Conservation (phyloP, 768 basidiomycete species). For the Pulveroboletus sp. region DNA sequence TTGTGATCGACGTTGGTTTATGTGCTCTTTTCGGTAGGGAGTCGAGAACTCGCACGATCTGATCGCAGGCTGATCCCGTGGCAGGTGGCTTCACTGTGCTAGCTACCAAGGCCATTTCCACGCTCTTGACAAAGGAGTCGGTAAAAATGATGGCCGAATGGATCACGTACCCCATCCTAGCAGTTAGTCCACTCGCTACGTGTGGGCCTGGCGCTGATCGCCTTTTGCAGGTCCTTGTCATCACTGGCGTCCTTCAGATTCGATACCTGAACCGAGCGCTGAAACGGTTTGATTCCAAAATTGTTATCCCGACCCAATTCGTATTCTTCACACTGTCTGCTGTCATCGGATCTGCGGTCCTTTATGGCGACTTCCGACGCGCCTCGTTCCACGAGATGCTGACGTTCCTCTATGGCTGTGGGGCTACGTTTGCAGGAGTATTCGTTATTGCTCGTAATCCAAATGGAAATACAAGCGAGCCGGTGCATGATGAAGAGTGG, state of each 20-base stretch:
- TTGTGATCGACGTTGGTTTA: slow-evolving; percentile 84
- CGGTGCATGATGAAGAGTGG: slow-evolving; percentile 28
- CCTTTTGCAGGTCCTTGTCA: slow-evolving; percentile 52
- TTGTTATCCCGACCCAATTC: slow-evolving; percentile 93
- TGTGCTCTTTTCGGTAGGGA: slow-evolving; percentile 78
- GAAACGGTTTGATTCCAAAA: slow-evolving; percentile 93
- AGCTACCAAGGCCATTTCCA: slow-evolving; percentile 89
- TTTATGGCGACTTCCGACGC: slow-evolving; percentile 90
- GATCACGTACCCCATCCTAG: slow-evolving; percentile 81
- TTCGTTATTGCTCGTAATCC: slow-evolving; percentile 80
- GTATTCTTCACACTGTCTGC: slow-evolving; percentile 92
- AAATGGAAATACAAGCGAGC: slow-evolving; percentile 27
- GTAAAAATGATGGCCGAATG: slow-evolving; percentile 71
- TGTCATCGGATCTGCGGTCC: slow-evolving; percentile 87
- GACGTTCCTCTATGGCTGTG: slow-evolving; percentile 84
- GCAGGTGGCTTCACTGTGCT: slow-evolving; percentile 93
- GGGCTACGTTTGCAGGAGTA: slow-evolving; percentile 87
- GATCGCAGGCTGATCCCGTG: not conserved
- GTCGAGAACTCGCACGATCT: not conserved
- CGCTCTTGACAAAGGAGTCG: slow-evolving; percentile 77
- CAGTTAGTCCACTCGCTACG: slow-evolving; percentile 41
- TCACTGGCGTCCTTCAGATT: slow-evolving; percentile 82
- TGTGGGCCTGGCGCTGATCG: slow-evolving; percentile 7
- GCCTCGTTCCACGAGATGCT: slow-evolving; percentile 79
- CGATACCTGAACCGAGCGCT: slow-evolving; percentile 82